phyloP scores from a whole-genome alignment of 2,329 filamentous ascomycete species.

The Scedosporium boydii region DNA sequence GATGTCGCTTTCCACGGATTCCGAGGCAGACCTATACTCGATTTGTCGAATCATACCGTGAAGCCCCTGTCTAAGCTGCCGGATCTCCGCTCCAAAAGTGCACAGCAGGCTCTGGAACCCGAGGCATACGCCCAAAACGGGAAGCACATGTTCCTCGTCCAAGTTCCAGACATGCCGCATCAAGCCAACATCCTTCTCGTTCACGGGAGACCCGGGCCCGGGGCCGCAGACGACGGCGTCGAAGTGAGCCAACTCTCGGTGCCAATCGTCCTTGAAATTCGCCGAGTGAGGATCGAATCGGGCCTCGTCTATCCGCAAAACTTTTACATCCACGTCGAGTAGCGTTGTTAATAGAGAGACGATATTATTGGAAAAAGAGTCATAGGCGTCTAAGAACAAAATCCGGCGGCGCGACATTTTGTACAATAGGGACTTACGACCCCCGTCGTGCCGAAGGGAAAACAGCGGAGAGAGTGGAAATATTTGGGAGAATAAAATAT shows the following conservation, averaged over 20 bases:
- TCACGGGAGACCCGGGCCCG: constrained; percentile 73
- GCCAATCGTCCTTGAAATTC: constrained; percentile 34
- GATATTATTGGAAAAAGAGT: constrained; percentile 96
- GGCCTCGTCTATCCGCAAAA: constrained; percentile 62
- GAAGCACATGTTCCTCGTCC: constrained; percentile 48
- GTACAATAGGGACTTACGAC: neutral
- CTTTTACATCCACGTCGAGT: constrained; percentile 52
- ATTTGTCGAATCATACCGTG: constrained; percentile 74
- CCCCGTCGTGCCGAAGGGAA: too few species aligned
- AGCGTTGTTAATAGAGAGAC: constrained; percentile 67
- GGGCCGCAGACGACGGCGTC: constrained; percentile 86
- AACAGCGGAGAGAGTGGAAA: too few species aligned
- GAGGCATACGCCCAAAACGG: constrained; percentile 79
- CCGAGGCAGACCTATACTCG: constrained; percentile 33
- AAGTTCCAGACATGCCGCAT: constrained; percentile 70
- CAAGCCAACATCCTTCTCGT: constrained; percentile 68
- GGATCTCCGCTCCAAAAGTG: constrained; percentile 56
- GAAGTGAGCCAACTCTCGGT: constrained; percentile 48
- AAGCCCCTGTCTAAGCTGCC: constrained; percentile 59
- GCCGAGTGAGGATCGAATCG: constrained; percentile 30
- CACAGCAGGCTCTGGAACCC: constrained; percentile 77
- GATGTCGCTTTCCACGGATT: constrained; percentile 38
- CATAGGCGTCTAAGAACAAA: constrained; percentile 89
- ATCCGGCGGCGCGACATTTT: constrained; percentile 38
- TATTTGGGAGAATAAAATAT: too few species aligned